phyloP scores from a whole-genome alignment of 1,139 yeast species.

The Ogataea hybrid region DNA sequence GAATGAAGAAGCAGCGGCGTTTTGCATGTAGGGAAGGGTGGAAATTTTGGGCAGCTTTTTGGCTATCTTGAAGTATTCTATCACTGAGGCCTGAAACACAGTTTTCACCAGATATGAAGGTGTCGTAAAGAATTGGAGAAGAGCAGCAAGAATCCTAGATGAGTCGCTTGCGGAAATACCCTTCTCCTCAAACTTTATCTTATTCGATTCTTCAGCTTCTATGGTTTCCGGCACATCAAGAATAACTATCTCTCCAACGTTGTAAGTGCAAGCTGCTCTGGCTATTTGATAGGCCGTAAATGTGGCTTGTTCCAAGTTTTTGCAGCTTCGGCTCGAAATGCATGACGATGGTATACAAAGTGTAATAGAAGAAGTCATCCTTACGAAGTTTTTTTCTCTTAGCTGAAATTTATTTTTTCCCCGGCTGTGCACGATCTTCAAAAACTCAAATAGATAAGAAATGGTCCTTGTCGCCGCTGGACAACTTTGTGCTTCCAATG shows the following conservation, averaged over 20 bases:
- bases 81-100: constrained; percentile 48
- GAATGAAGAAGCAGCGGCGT: constrained; percentile 37
- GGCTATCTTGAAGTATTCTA: constrained; percentile 60
- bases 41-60: constrained; percentile 68
- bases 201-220: constrained; percentile 28
- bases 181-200: constrained; percentile 26
- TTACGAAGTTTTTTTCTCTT: neutral
- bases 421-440: constrained; percentile 4
- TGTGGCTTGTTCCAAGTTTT: constrained; percentile 70
- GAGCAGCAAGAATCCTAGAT: constrained; percentile 59
- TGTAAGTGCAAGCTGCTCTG: constrained; percentile 64
- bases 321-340: constrained; percentile 51
- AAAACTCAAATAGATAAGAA: constrained; percentile 5
- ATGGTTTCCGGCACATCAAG: constrained; percentile 41
- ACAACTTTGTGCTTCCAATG: constrained; percentile 76
- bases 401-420: neutral
- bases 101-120: constrained; percentile 77
- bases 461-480: constrained; percentile 79
- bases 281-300: constrained; percentile 76
- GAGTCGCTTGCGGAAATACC: constrained; percentile 27
- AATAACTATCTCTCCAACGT: constrained; percentile 71
- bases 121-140: constrained; percentile 79
- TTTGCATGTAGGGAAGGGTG: constrained; percentile 69
- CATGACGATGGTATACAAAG: constrained; percentile 64
- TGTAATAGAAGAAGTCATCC: constrained; percentile 12